Base-by-base conservation (phyloP, 768 basidiomycete species). In the Botryobasidium botryosum region DNA sequence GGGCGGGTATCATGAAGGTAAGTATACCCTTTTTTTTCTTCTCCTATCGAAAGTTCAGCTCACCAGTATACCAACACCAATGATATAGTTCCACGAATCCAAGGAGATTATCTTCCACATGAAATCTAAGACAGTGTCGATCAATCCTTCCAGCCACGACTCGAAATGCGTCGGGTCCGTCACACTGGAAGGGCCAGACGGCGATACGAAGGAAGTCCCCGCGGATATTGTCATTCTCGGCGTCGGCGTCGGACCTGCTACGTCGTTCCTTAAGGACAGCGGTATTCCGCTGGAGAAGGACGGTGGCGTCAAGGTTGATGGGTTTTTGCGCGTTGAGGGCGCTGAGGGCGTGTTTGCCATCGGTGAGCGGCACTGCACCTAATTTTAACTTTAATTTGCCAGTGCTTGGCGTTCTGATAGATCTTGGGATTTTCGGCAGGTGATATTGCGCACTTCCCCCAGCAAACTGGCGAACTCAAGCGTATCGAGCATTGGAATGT, bases 401-500 rank as follows among this genome's bases (percentile, higher is more conserved):
- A 28, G 35, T 5, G 26, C 17, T 15, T 8, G 15, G 37, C 38
- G 8, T 17, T 33, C 33, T 27, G 24, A 47, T 29, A 20, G 6
- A 21, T 13, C 12, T 32, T 26, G 12, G 28, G 32, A 5, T 28
- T 26, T 15, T 36, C 40, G 8, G 45, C 55, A 72, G 78, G 79
- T 45, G 86, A 88, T 59, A 82, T 91, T 53, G 85, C 85, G 1
- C 66, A 73, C 32, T 85, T 83, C 59, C 80, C 82, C 7, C 75
- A 80, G 46, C 59, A 62, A 3, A 58, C 62, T 24, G 75, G 77
- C 12, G 67, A 65, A 35, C 58, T 62, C 35, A 64, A 64, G 23
- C 63, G 86, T 40, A 77, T 91, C 46, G 87, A 92, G 60, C 88
- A 92, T 60, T 92, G 88, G 86, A 87, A 87, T 62, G 85, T 79